Conservation (phyloP, 129 eudicot genomes). For the Lonicera japonica region DNA sequence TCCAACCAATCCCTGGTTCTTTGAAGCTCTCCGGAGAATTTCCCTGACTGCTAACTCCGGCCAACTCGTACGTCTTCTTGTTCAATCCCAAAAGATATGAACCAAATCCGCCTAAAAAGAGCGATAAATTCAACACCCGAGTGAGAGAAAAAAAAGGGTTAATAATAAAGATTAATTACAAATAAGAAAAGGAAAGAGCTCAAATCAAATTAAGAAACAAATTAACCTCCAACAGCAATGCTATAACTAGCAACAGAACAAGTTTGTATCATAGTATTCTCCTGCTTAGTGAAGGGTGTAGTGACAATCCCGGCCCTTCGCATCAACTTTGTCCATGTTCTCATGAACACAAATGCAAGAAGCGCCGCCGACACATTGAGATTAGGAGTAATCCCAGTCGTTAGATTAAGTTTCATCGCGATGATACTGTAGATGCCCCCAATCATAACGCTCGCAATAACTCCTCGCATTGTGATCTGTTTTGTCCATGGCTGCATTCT, state of each 20-base stretch:
- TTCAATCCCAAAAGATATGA: slow-evolving; percentile 61
- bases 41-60: slow-evolving; percentile 42
- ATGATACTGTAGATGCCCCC: slow-evolving; percentile 67
- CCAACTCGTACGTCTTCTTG: slow-evolving; percentile 64
- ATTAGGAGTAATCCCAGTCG: slow-evolving; percentile 75
- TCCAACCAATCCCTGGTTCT: slow-evolving; percentile 75
- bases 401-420: slow-evolving; percentile 70
- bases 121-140: too few species aligned
- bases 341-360: slow-evolving; percentile 62
- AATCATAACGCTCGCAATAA: slow-evolving; percentile 45
- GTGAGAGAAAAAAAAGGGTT: not conserved
- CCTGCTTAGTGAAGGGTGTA: slow-evolving; percentile 71
- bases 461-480: slow-evolving; percentile 61
- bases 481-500: slow-evolving; percentile 64
- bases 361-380: slow-evolving; percentile 83
- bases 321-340: slow-evolving; percentile 65
- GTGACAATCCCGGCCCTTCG: slow-evolving; percentile 43
- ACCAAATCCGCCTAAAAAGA: slow-evolving; percentile 64
- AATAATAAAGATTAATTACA: not conserved
- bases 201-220: not conserved
- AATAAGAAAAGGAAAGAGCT: not conserved
- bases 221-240: slow-evolving; percentile 64
- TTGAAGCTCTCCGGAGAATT: slow-evolving; percentile 49
- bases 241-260: slow-evolving; percentile 82
- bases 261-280: slow-evolving; percentile 84